These are phyloP conservation scores for Mortierella sp. DNA, from an alignment of 371 early-diverging fungal genomes.

Conservation along the genomic window DNA sequence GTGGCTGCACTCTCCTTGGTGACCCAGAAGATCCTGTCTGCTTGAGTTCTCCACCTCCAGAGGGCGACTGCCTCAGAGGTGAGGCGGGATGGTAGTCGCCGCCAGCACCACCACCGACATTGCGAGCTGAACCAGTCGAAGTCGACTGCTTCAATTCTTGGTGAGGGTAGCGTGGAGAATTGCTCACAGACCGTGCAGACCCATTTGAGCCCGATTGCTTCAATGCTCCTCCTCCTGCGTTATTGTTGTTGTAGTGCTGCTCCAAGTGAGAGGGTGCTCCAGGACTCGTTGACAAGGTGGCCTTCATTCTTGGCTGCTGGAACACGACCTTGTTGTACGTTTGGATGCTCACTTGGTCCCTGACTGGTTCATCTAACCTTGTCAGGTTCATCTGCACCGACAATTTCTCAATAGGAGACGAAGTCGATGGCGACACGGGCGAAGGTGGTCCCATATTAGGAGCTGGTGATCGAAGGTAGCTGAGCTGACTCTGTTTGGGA, in stretches of 20 bases:
- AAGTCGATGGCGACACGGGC: constrained; percentile 37
- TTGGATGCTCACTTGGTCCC: constrained; percentile 32
- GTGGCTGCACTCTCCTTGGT: constrained; percentile 6
- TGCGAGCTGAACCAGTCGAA: constrained; percentile 11
- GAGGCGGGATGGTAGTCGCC: neutral
- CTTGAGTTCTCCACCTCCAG: constrained; percentile 36
- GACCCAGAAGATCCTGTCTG: constrained; percentile 41
- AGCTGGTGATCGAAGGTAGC: constrained; percentile 26
- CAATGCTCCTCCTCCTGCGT: constrained; percentile 5
- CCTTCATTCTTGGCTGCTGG: constrained; percentile 43
- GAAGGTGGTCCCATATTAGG: constrained; percentile 19
- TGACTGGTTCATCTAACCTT: constrained; percentile 34
- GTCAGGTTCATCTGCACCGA: constrained; percentile 29
- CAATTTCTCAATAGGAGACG: constrained; percentile 28
- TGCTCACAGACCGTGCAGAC: constrained; percentile 34
- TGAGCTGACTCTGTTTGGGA: constrained; percentile 29
- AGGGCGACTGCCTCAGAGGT: constrained; percentile 26
- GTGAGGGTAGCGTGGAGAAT: too few species aligned
- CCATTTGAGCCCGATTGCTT: constrained; percentile 40
- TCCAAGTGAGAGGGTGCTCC: constrained; percentile 10
- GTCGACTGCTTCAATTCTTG: constrained; percentile 22
- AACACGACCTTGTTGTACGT: constrained; percentile 30
- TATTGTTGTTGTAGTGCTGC: constrained; percentile 22
- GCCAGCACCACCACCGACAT: neutral
- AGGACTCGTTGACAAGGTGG: constrained; percentile 16